Evolutionary conservation across 2,329 filamentous ascomycete genomes (phyloP).

Genomic region (Corniculantispora saksenae): DNA sequence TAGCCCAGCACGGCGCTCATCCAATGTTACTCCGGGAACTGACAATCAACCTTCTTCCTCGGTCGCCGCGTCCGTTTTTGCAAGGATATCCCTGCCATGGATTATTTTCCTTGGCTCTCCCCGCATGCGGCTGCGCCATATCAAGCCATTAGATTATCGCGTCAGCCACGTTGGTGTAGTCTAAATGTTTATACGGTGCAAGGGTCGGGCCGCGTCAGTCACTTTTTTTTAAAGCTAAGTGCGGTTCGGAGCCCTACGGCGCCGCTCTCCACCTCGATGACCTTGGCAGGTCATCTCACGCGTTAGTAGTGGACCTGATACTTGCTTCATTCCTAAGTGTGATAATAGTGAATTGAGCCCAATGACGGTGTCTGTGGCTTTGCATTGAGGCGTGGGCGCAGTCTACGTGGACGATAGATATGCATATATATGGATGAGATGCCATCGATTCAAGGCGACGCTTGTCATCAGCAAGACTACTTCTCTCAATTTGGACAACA

Average conservation of each 20-base stretch:
- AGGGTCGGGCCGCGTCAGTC: not conserved
- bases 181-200: no score
- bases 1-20: not conserved
- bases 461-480: not conserved
- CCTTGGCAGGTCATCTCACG: not conserved
- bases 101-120: not conserved
- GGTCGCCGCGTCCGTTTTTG: not conserved
- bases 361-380: not conserved
- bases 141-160: not conserved
- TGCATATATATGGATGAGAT: not conserved
- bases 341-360: not conserved
- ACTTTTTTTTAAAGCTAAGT: not conserved
- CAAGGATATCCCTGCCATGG: not conserved
- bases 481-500: not conserved
- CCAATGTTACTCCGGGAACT: not conserved
- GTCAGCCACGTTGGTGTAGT: no score
- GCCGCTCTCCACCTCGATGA: not conserved
- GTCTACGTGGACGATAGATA: not conserved
- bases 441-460: not conserved
- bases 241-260: not conserved
- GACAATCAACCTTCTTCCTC: not conserved
- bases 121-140: not conserved
- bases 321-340: not conserved
- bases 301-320: not conserved
- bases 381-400: not conserved